Evolutionary conservation across 176 grass and related monocot genomes (phyloP), one percentile per base, ranked within the genome.

Genomic region (Aechmea fasciata): DNA sequence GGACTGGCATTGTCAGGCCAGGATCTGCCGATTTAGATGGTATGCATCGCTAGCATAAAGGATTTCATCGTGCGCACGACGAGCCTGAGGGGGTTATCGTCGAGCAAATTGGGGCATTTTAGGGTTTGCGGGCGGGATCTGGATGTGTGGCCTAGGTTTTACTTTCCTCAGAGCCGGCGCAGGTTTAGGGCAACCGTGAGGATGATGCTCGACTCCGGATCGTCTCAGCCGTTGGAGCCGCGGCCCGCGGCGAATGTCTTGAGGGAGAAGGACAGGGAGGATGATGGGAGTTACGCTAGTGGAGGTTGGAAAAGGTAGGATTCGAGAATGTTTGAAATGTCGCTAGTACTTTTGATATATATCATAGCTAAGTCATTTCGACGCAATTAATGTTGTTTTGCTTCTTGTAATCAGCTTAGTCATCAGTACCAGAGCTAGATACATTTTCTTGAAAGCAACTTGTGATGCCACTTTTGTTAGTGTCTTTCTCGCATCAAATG

Each of bases 21-120:
- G 59, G 67, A 75, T 74, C 69, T 66, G 66, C 25, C 65, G 69
- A 74, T 88, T 83, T 84, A 93, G 85, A 93, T 93, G 90, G 85
- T 93, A 93, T 86, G 82, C 90, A 70, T 86, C 71, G 74, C 80
- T 85, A 86, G 85, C 80, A 84, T 93, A 77, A 93, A 83, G 81
- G 85, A 84, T 55, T 87, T 92, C 63, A 57, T 86, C 71, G 70
- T 83, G 72, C 83, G 85, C 65, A 77, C 85, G 65, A 78, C 80
- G n/a, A 74, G 33, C 65, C 74, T 55, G 51, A 66, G 67, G 67
- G 82, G 79, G 51, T 75, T 83, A 68, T 80, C 70, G 57, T 64
- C 72, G 28, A 84, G 84, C 79, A 78, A 73, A 78, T 69, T 75
- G 61, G 54, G 80, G 68, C 77, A 76, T 62, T 76, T 83, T 65